phyloP scores from a whole-genome alignment of 1,284 basidiomycete genomes.

The Ceratobasidium sp. region DNA sequence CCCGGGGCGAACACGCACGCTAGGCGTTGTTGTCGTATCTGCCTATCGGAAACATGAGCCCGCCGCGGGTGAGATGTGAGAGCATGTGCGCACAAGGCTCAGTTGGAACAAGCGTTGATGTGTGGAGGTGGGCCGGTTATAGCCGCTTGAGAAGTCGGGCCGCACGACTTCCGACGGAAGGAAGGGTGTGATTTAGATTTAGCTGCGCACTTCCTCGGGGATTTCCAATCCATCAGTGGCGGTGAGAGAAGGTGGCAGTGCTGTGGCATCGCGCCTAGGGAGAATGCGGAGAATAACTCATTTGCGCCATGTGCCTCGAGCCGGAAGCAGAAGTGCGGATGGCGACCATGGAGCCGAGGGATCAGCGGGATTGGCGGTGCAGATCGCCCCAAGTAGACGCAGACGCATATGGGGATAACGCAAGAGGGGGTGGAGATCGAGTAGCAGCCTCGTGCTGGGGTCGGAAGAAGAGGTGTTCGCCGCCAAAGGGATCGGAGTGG shows the following conservation, averaged over 20 bases:
- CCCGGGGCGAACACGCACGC: background rate
- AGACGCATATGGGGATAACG: background rate
- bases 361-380: constrained; percentile 4
- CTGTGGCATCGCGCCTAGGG: background rate
- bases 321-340: constrained; percentile 7
- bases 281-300: background rate
- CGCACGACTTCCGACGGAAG: background rate
- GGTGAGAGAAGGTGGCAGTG: background rate
- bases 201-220: background rate
- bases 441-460: background rate
- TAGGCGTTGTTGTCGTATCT: background rate
- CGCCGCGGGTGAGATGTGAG: background rate
- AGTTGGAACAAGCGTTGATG: constrained; percentile 21
- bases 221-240: constrained; percentile 6
- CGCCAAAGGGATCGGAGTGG: too few species aligned
- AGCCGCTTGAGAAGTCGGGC: too few species aligned
- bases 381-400: background rate
- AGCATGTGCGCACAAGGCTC: background rate
- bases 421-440: background rate
- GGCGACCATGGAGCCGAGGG: background rate
- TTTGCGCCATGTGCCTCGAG: constrained; percentile 2
- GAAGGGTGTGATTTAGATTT: constrained; percentile 15
- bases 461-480: background rate
- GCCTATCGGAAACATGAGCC: background rate
- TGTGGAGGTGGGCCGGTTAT: constrained; percentile 10